These are phyloP conservation scores for Euphorbia schlechtendalii DNA, from an alignment of 441 rosid species.

Conservation along the genomic window DNA sequence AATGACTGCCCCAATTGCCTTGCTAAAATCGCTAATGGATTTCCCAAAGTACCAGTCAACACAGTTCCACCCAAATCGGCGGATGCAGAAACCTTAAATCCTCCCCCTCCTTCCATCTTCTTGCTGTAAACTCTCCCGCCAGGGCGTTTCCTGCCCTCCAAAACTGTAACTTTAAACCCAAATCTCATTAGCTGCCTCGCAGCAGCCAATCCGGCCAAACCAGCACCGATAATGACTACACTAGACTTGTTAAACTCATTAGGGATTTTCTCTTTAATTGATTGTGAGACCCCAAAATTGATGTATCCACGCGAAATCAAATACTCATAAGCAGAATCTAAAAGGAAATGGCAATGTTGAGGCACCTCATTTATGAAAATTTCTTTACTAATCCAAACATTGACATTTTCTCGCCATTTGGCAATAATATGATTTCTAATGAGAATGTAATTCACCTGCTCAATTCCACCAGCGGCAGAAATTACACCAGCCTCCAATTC, in stretches of 20 bases:
- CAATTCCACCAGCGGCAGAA: slow-evolving; percentile 73
- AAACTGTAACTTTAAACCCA: slow-evolving; percentile 75
- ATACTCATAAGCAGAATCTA: slow-evolving; percentile 75
- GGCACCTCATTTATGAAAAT: slow-evolving; percentile 60
- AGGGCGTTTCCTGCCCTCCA: slow-evolving; percentile 86
- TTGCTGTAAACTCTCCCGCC: slow-evolving; percentile 93
- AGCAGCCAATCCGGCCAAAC: slow-evolving; percentile 77
- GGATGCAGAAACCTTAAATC: slow-evolving; percentile 50
- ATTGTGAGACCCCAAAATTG: slow-evolving; percentile 72
- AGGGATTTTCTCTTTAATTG: slow-evolving; percentile 59
- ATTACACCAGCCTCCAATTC: slow-evolving; percentile 81
- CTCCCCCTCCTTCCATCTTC: slow-evolving; percentile 70
- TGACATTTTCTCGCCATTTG: slow-evolving; percentile 71
- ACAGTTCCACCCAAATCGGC: slow-evolving; percentile 96
- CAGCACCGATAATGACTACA: slow-evolving; percentile 72
- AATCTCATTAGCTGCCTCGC: slow-evolving; percentile 80
- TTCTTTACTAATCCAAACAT: slow-evolving; percentile 66
- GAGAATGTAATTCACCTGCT: slow-evolving; percentile 84
- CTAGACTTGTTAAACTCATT: slow-evolving; percentile 39
- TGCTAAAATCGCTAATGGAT: slow-evolving; percentile 79
- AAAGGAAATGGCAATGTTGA: slow-evolving; percentile 49
- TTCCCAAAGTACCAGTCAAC: slow-evolving; percentile 83
- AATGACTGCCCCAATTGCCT: slow-evolving; percentile 64
- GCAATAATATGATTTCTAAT: slow-evolving; percentile 80
- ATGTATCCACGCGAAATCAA: slow-evolving; percentile 68